Base-by-base conservation (phyloP, 2,329 filamentous ascomycete genomes). In the Clonostachys chloroleuca region DNA sequence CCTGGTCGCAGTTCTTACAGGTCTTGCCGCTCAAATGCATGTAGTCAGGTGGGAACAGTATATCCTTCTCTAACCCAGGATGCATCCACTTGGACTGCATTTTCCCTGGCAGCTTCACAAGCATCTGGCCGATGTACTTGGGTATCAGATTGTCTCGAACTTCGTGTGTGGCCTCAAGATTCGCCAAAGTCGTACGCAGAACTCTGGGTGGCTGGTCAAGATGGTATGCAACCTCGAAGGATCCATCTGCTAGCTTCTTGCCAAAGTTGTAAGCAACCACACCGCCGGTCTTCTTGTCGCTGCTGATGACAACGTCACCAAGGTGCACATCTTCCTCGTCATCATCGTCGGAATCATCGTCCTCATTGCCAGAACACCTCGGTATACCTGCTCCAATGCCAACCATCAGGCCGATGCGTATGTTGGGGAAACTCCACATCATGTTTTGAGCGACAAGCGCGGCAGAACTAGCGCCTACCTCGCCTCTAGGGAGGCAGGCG, bases 301-400 rank as follows among this genome's bases (percentile, higher is more conserved):
- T 6, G 58, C 54, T n/a, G 17, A 70, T 60, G 6, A 70, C 56
- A 1, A 69, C 56, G 51, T 69, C 63, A 1, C 66, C 66, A 17
- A 69, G 56, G 4, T 66, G 60, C 12, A 69, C 69, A 49, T 69
- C 65, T 3, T 53, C 52, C 37, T 47, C 42, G 2, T 30, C 24
- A 9, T 30, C 24, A 30, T 30, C 24, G 24, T 30, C 24, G 24
- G 40, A 53, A 44, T 8, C 49, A 52, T 40, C 37, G 24, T 43
- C 6, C 42, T 40, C 37, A 5, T n/a, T 30, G 24, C 24, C 3
- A 10, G 24, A 30, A 10, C 24, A 10, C 14, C 17, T 40, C 6
- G 53, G 56, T 4, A 52, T 47, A 9, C 54, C 56, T 17, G 52
- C 52, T 13, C 54, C 56, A 43, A 54, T 52, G 16, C 55, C 56